Percentiles rank a stretch among this genome's conserved stretches.
These are phyloP conservation scores for Fusarium coicis DNA, from an alignment of 2,329 filamentous ascomycete genomes.

Conservation along the genomic window DNA sequence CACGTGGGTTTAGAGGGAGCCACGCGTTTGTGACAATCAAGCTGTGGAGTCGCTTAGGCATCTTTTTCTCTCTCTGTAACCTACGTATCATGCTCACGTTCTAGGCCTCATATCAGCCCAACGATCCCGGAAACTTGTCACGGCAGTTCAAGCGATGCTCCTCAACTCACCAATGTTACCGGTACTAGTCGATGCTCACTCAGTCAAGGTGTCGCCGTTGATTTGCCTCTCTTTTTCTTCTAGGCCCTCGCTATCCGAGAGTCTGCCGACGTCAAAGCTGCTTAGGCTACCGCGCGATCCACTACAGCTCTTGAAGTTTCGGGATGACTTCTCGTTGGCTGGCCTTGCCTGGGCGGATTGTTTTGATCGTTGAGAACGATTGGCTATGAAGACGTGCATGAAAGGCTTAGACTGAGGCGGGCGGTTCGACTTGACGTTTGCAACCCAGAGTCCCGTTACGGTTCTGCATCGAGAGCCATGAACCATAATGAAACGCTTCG, in stretches of 20 bases:
- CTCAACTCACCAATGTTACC: constrained; percentile 1
- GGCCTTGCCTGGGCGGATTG: background rate
- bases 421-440: constrained; percentile 17
- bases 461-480: background rate
- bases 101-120: constrained; percentile 21
- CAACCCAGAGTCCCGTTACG: background rate
- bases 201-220: background rate
- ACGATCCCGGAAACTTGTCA: constrained; percentile 10
- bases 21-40: constrained; percentile 38
- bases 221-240: background rate
- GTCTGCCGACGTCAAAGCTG: background rate
- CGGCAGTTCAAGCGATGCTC: constrained; percentile 21
- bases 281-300: constrained; percentile 9
- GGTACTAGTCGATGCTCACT: constrained; percentile 1
- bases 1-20: constrained; percentile 46
- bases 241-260: background rate
- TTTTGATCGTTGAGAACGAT: constrained; percentile 1
- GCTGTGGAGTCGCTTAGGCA: constrained; percentile 36
- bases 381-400: constrained; percentile 19
- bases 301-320: constrained; percentile 20
- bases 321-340: constrained; percentile 19
- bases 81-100: constrained; percentile 13
- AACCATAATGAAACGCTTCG: background rate
- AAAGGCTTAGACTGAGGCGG: constrained; percentile 23
- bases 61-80: constrained; percentile 4